A percentile compares a stretch with the other conserved stretches of the same genome.
These are phyloP conservation scores for Trichosporon sp. DNA, from an alignment of 1,284 basidiomycete genomes.

Conservation along the genomic window DNA sequence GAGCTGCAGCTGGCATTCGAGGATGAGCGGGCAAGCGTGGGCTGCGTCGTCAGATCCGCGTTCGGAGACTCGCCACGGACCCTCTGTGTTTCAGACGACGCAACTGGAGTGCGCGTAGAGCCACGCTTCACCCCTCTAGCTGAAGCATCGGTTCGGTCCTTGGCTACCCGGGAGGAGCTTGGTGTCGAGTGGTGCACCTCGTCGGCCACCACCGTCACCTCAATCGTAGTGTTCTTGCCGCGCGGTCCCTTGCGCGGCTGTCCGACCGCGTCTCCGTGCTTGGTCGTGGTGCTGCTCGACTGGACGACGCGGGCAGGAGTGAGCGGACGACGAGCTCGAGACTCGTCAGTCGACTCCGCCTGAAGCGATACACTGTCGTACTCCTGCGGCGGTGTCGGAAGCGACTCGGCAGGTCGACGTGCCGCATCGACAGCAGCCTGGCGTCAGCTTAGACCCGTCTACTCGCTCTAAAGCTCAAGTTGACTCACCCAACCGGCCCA, in stretches of 20 bases:
- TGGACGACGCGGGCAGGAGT: neutral
- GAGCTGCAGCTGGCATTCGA: constrained; percentile 20
- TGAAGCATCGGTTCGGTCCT: constrained; percentile 1
- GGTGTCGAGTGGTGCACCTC: neutral
- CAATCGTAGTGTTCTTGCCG: neutral
- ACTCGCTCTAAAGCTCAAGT: constrained; percentile 52
- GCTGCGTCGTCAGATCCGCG: neutral
- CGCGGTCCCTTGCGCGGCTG: constrained; percentile 36
- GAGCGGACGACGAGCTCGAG: neutral
- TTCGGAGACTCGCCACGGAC: neutral
- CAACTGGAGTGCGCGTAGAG: constrained; percentile 14
- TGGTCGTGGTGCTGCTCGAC: neutral
- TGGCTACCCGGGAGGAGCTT: neutral
- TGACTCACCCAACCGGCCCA: constrained; percentile 87
- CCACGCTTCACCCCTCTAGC: constrained; percentile 25
- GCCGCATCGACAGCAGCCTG: constrained; percentile 52
- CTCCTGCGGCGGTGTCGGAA: constrained; percentile 37
- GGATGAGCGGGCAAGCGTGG: constrained; percentile 10
- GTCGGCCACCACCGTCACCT: constrained; percentile 4
- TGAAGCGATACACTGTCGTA: neutral
- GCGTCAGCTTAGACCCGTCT: no score
- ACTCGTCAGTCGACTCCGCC: neutral
- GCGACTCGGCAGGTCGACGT: constrained; percentile 51
- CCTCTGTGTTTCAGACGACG: neutral
- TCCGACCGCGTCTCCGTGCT: constrained; percentile 35